phyloP scores from a whole-genome alignment of 257 asterid genomes.

The Fraxinus quadrangulata region DNA sequence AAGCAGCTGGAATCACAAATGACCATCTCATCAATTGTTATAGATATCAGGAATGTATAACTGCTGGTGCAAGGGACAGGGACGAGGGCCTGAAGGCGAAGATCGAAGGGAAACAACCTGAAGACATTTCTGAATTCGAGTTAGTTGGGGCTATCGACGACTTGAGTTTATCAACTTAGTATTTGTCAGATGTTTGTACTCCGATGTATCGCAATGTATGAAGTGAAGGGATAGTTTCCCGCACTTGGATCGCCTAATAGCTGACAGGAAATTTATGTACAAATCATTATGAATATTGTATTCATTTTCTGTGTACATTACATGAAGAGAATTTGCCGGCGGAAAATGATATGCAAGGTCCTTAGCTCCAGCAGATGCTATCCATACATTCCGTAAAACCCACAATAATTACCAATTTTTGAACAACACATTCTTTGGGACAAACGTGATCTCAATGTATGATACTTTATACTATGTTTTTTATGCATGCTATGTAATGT shows the following conservation, averaged over 20 bases:
- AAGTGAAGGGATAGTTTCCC: not conserved
- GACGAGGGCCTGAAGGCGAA: slow-evolving; percentile 35
- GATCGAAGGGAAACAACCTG: slow-evolving; percentile 45
- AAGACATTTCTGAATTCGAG: slow-evolving; percentile 48
- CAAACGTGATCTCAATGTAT: too few species aligned
- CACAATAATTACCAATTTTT: too few species aligned
- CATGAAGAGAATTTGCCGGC: not conserved
- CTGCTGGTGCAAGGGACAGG: slow-evolving; percentile 41
- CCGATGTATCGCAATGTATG: not conserved
- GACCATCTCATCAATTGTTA: slow-evolving; percentile 89
- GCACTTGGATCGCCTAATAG: not conserved
- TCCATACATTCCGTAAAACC: too few species aligned
- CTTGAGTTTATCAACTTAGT: slow-evolving; percentile 56
- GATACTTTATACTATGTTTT: too few species aligned
- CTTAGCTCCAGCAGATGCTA: too few species aligned
- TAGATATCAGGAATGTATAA: slow-evolving; percentile 70
- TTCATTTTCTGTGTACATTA: slow-evolving; percentile 3
- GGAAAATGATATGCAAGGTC: not conserved
- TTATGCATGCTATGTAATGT: too few species aligned
- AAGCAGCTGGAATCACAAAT: slow-evolving; percentile 83
- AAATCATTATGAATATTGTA: not conserved
- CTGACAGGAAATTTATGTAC: not conserved
- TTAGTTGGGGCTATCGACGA: slow-evolving; percentile 58
- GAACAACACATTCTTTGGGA: too few species aligned
- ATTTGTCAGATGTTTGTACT: not conserved